Percentiles rank a stretch among this genome's conserved stretches.
Conservation (phyloP, 2,329 filamentous ascomycete genomes). For the Epichloe typhina region DNA sequence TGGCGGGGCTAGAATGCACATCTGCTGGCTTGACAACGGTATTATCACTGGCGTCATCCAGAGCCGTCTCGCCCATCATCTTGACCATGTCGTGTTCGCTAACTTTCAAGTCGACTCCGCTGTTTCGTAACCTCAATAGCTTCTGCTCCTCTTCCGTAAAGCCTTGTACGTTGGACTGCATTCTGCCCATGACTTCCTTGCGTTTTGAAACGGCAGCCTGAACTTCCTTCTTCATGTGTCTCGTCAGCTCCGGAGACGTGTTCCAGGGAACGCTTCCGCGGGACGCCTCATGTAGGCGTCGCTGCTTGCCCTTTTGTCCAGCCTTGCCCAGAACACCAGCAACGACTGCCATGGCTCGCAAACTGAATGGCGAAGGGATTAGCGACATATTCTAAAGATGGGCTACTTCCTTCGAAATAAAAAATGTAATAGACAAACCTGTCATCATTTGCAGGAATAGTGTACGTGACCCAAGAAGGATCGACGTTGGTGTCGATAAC, state of each 20-base stretch:
- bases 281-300: slow-evolving; percentile 49
- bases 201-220: slow-evolving; percentile 17
- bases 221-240: slow-evolving; percentile 24
- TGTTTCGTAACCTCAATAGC: slow-evolving; percentile 16
- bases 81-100: slow-evolving; percentile 25
- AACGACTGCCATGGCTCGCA: slow-evolving; percentile 70
- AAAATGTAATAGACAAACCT: slow-evolving; percentile 37
- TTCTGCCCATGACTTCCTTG: slow-evolving; percentile 23
- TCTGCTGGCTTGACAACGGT: slow-evolving; percentile 1
- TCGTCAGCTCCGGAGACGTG: slow-evolving; percentile 30
- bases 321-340: slow-evolving; percentile 76
- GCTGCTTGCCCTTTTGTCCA: slow-evolving; percentile 61
- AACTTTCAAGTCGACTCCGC: slow-evolving; percentile 15
- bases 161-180: slow-evolving; percentile 21
- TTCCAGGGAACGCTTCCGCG: slow-evolving; percentile 51
- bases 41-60: not conserved
- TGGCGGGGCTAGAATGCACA: not conserved
- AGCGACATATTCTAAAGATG: not conserved
- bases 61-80: slow-evolving; percentile 14
- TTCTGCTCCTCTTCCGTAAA: slow-evolving; percentile 26
- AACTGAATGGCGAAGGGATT: slow-evolving; percentile 32
- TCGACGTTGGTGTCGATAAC: slow-evolving; percentile 89
- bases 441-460: slow-evolving; percentile 94
- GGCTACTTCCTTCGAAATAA: not conserved
- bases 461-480: slow-evolving; percentile 89